Conservation (phyloP, 306 rosid genomes). For the Lathyrus aphaca region DNA sequence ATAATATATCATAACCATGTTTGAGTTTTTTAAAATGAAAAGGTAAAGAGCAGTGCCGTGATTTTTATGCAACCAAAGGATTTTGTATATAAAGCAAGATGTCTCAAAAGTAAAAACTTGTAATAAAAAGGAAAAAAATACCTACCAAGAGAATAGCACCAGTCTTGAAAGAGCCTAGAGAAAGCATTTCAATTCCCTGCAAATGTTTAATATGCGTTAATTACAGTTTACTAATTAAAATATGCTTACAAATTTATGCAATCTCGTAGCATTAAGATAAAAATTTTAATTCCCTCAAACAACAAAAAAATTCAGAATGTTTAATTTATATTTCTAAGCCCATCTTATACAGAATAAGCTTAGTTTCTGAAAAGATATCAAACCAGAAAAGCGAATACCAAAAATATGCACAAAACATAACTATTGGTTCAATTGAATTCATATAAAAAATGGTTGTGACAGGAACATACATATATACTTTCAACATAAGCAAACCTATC, state of each 20-base stretch:
- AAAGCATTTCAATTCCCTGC: constrained; percentile 99
- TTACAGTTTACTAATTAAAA: constrained; percentile 24
- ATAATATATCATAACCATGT: constrained; percentile 1
- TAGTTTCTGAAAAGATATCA: constrained; percentile 3
- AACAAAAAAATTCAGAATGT: not conserved
- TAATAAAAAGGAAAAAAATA: not conserved
- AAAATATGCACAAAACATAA: not conserved
- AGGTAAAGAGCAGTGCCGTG: not conserved
- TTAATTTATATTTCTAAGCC: not conserved
- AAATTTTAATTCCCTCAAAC: not conserved
- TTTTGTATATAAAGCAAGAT: not conserved
- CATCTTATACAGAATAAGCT: constrained; percentile 4
- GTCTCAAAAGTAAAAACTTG: constrained; percentile 1
- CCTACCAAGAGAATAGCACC: constrained; percentile 98
- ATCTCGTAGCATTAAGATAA: constrained; percentile 17
- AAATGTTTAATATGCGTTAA: constrained; percentile 36
- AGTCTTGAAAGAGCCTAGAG: constrained; percentile 98
- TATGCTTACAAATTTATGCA: constrained; percentile 5
- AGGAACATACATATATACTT: not conserved
- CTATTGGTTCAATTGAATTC: constrained; percentile 1
- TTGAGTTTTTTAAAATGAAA: constrained; percentile 10
- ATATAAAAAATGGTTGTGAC: not conserved
- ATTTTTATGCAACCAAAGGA: constrained; percentile 31
- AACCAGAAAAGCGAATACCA: constrained; percentile 4
- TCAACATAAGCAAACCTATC: constrained; percentile 4